phyloP scores from a whole-genome alignment of 139 green algal species.

The Volvox reticuliferus region DNA sequence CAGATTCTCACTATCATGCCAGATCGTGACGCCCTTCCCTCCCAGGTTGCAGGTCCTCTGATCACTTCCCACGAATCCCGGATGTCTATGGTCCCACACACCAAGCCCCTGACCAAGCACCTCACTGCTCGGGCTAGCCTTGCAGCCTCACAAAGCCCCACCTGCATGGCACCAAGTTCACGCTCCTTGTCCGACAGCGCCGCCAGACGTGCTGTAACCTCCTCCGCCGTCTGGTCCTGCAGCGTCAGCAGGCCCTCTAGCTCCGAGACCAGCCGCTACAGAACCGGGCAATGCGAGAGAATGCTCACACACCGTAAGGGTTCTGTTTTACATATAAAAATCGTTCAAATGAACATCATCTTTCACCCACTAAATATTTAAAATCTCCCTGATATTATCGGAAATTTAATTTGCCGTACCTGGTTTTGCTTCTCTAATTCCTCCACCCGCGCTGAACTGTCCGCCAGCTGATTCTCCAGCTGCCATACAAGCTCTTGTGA shows the following conservation, averaged over 20 bases:
- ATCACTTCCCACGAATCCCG: too few relatives aligned
- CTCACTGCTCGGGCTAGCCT: too few relatives aligned
- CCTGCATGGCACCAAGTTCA: constrained; percentile 14
- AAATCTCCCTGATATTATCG: too few relatives aligned
- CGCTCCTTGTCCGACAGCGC: constrained; percentile 25
- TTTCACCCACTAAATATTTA: too few relatives aligned
- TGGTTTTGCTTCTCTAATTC: constrained; percentile 3
- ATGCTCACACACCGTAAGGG: too few relatives aligned
- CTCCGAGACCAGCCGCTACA: constrained; percentile 35
- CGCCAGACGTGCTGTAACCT: constrained; percentile 42
- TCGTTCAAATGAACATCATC: too few relatives aligned
- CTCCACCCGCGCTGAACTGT: background rate
- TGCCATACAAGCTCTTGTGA: background rate
- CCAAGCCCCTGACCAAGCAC: too few relatives aligned
- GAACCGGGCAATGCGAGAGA: background rate
- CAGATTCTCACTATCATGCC: too few relatives aligned
- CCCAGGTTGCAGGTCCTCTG: too few relatives aligned
- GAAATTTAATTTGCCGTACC: background rate
- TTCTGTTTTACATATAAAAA: too few relatives aligned
- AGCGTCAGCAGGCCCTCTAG: constrained; percentile 50
- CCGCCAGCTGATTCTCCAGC: background rate
- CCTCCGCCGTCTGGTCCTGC: constrained; percentile 43
- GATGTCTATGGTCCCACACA: too few relatives aligned
- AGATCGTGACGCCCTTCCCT: too few relatives aligned
- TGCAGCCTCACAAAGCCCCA: background rate